These are phyloP conservation scores for Cyclotella distinguenda DNA, from an alignment of 108 stramenopile species.

Conservation along the genomic window DNA sequence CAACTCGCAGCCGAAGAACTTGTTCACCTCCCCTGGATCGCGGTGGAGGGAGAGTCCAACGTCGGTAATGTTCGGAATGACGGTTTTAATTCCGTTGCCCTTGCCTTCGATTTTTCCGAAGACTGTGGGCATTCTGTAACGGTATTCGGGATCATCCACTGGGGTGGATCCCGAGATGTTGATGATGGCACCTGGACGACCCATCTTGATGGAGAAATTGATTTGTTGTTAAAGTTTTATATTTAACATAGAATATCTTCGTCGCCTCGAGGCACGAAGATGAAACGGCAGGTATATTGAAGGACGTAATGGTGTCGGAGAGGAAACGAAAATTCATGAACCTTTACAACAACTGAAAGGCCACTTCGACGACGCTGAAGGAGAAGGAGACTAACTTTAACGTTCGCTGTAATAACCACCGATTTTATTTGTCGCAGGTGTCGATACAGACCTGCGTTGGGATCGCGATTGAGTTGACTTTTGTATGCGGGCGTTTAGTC, in stretches of 20 bases:
- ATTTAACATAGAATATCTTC: slow-evolving; percentile 32
- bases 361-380: no score
- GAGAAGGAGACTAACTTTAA: background rate
- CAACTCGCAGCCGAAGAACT: slow-evolving; percentile 98
- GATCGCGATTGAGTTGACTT: no score
- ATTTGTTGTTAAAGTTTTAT: slow-evolving; percentile 11
- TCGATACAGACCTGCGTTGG: no score
- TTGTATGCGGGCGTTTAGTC: no score
- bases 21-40: slow-evolving; percentile 90
- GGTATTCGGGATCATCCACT: slow-evolving; percentile 91
- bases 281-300: background rate
- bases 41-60: slow-evolving; percentile 87
- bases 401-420: background rate
- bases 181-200: slow-evolving; percentile 79
- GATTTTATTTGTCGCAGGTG: background rate
- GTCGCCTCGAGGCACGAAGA: slow-evolving; percentile 26
- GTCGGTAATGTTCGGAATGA: slow-evolving; percentile 93
- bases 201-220: slow-evolving; percentile 50
- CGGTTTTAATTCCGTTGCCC: slow-evolving; percentile 99
- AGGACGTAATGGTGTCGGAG: slow-evolving; percentile 6
- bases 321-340: slow-evolving; percentile 6
- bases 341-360: background rate
- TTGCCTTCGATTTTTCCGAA: slow-evolving; percentile 97
- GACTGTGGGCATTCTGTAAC: slow-evolving; percentile 97
- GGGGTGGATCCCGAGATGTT: slow-evolving; percentile 89